These are phyloP conservation scores for Aspergillus carbonarius DNA, from an alignment of 2,329 filamentous ascomycete species.

Conservation along the genomic window DNA sequence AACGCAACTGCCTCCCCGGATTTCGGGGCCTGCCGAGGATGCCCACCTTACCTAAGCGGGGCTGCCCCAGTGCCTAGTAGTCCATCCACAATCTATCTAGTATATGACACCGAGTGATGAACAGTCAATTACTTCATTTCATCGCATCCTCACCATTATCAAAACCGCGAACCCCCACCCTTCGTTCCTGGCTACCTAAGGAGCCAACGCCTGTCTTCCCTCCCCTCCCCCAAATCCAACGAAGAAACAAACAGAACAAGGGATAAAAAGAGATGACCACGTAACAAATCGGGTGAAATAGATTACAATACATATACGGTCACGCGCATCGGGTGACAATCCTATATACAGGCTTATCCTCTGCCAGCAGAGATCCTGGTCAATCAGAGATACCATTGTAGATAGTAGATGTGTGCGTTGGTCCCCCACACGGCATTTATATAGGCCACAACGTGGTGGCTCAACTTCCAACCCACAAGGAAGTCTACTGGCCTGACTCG, in stretches of 20 bases:
- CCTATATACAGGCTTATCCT: slow-evolving; percentile 1
- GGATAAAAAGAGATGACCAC: neutral
- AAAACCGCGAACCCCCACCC: too few species aligned
- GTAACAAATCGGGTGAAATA: neutral
- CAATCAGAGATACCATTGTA: neutral
- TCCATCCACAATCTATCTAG: neutral
- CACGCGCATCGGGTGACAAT: neutral
- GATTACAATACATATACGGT: neutral
- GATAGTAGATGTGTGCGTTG: neutral
- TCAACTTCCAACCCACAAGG: slow-evolving; percentile 1
- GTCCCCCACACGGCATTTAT: neutral
- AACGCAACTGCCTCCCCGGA: slow-evolving; percentile 11
- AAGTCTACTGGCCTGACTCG: neutral
- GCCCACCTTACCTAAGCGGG: slow-evolving; percentile 10
- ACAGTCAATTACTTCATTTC: neutral
- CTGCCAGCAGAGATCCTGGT: neutral
- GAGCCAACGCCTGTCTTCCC: neutral
- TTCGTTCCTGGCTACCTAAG: neutral
- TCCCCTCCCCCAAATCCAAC: neutral
- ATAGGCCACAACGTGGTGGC: neutral
- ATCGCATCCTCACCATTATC: neutral
- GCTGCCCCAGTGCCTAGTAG: slow-evolving; percentile 4
- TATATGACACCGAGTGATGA: neutral
- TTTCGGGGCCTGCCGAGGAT: slow-evolving; percentile 18
- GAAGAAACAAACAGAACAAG: neutral